Conservation (phyloP, 2,329 filamentous ascomycete genomes). For the Colletotrichum sp. region DNA sequence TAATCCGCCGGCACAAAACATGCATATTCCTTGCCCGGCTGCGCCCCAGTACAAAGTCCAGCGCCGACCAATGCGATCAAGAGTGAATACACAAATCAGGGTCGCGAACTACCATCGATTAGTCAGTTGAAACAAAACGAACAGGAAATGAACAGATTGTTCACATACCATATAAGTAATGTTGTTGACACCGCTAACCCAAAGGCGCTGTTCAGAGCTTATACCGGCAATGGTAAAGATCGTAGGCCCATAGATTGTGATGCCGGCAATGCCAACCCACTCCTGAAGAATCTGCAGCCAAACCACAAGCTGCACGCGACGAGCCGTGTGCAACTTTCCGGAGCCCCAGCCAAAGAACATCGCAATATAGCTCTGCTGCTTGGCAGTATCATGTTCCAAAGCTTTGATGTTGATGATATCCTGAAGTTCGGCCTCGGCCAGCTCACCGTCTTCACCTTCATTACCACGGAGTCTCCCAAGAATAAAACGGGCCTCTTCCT, state of each 20-base stretch:
- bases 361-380: slow-evolving; percentile 62
- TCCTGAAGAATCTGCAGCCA: slow-evolving; percentile 77
- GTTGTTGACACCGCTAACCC: slow-evolving; percentile 64
- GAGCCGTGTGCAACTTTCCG: slow-evolving; percentile 68
- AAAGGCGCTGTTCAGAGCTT: slow-evolving; percentile 62
- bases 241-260: slow-evolving; percentile 64
- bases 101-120: slow-evolving; percentile 55
- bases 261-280: slow-evolving; percentile 73
- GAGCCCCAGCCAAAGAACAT: slow-evolving; percentile 74
- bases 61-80: slow-evolving; percentile 71
- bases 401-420: slow-evolving; percentile 63
- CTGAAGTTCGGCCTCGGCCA: slow-evolving; percentile 66
- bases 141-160: background rate
- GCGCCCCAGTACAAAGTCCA: slow-evolving; percentile 75
- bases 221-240: slow-evolving; percentile 75
- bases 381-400: slow-evolving; percentile 65
- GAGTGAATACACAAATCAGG: slow-evolving; percentile 71
- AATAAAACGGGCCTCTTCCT: slow-evolving; percentile 72
- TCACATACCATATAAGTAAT: slow-evolving; percentile 50
- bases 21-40: slow-evolving; percentile 66
- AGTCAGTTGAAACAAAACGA: background rate
- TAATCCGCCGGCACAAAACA: slow-evolving; percentile 71
- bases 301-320: slow-evolving; percentile 72
- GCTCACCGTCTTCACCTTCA: slow-evolving; percentile 42
- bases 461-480: slow-evolving; percentile 68